These are phyloP conservation scores for Ustilago xerochloae DNA, from an alignment of 1,284 basidiomycete genomes.

Conservation along the genomic window DNA sequence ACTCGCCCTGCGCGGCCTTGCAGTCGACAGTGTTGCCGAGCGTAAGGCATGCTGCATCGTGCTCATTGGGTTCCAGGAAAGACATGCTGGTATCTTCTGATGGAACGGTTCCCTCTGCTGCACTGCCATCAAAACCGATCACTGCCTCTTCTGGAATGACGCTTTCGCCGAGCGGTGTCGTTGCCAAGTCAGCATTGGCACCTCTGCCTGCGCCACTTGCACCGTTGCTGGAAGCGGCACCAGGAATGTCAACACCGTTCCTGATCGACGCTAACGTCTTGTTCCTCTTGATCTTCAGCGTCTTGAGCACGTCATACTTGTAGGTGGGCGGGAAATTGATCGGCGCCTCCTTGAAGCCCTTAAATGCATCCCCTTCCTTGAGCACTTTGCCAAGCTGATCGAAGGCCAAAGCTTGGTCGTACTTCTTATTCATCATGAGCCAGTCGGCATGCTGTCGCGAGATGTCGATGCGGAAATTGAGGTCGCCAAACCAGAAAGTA, in stretches of 20 bases:
- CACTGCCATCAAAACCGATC: constrained; percentile 2
- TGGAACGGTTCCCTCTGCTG: too few species aligned
- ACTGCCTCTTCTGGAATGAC: constrained; percentile 38
- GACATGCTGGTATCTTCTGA: constrained; percentile 11
- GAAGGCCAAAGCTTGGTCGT: constrained; percentile 73
- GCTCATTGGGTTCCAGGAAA: neutral
- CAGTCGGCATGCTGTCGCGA: constrained; percentile 72
- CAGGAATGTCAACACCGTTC: constrained; percentile 27
- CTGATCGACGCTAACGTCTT: constrained; percentile 25
- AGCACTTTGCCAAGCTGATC: constrained; percentile 82
- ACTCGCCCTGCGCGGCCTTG: neutral
- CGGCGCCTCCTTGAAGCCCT: constrained; percentile 74
- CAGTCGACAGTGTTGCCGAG: neutral
- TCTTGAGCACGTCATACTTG: constrained; percentile 79
- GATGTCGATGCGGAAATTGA: constrained; percentile 71
- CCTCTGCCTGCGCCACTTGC: neutral
- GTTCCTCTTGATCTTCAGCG: constrained; percentile 68
- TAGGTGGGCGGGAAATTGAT: constrained; percentile 73
- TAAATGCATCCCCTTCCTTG: constrained; percentile 72
- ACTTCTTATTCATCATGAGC: constrained; percentile 71
- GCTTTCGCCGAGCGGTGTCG: constrained; percentile 25
- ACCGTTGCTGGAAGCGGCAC: neutral
- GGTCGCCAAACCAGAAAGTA: constrained; percentile 73
- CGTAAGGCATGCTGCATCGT: neutral
- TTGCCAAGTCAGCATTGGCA: constrained; percentile 6